A percentile compares a stretch with the other conserved stretches of the same genome.
These are phyloP conservation scores for Vitis vinifera DNA, from an alignment of 164 flowering plant genomes.

Conservation along the genomic window ASM3070453v1 NC_081811.1:24344001-24344500, in stretches of 20 bases:
- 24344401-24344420: too few species aligned
- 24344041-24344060: conserved; percentile 35
- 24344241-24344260: conserved; percentile 13
- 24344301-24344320: conserved; percentile 14
- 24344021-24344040: too few species aligned
- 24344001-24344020: too few species aligned
- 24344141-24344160: conserved; percentile 17
- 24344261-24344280: conserved; percentile 18
- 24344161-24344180: conserved; percentile 17
- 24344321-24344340: conserved; percentile 24
- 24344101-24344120: conserved; percentile 38
- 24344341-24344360: conserved; percentile 41
- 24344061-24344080: conserved; percentile 48
- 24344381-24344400: conserved; percentile 8
- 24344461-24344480: too few species aligned
- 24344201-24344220: background rate
- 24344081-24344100: conserved; percentile 81
- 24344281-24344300: conserved; percentile 20
- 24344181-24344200: background rate
- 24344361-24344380: conserved; percentile 56
- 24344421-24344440: too few species aligned
- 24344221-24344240: conserved; percentile 37
- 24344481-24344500: too few species aligned
- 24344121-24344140: conserved; percentile 14
- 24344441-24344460: too few species aligned